A percentile compares a stretch with the other conserved stretches of the same genome.
phyloP scores from a whole-genome alignment of 768 basidiomycete genomes.

The Candolleomyces efflorescens region DNA sequence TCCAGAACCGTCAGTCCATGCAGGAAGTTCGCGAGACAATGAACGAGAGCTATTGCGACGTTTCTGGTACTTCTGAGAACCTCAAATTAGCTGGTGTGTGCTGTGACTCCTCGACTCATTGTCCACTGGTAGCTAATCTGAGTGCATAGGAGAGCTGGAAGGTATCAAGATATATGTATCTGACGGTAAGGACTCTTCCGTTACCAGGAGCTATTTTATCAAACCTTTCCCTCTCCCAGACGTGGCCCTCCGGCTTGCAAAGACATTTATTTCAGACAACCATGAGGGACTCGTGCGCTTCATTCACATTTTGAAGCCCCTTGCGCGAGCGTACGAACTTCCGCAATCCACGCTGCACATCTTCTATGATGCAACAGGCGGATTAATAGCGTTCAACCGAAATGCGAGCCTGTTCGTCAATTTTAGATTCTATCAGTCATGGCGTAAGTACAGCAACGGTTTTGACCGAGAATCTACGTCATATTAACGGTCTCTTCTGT shows the following conservation, averaged over 20 bases:
- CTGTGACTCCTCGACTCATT: background rate
- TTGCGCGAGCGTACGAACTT: conserved; percentile 70
- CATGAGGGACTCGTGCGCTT: conserved; percentile 65
- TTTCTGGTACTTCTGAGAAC: conserved; percentile 60
- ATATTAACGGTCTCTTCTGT: background rate
- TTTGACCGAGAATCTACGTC: background rate
- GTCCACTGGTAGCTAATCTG: background rate
- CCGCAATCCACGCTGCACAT: conserved; percentile 74
- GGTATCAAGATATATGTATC: conserved; percentile 60
- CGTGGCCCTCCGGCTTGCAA: conserved; percentile 38
- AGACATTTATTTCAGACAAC: conserved; percentile 48
- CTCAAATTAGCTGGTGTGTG: conserved; percentile 56
- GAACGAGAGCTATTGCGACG: conserved; percentile 82
- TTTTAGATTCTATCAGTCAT: conserved; percentile 76
- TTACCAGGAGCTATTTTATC: background rate
- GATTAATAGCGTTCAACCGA: conserved; percentile 90
- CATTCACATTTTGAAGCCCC: conserved; percentile 59
- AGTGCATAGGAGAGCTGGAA: conserved; percentile 50
- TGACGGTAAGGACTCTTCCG: conserved; percentile 40
- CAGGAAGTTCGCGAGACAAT: conserved; percentile 67
- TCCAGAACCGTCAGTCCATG: conserved; percentile 67
- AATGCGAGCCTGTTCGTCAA: conserved; percentile 87
- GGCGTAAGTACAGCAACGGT: conserved; percentile 60
- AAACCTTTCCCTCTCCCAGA: conserved; percentile 15
- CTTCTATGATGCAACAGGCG: conserved; percentile 79